Evolutionary conservation across 2,329 filamentous ascomycete species (phyloP).

Genomic region (Hymenotorrendiella dingleyae): DNA sequence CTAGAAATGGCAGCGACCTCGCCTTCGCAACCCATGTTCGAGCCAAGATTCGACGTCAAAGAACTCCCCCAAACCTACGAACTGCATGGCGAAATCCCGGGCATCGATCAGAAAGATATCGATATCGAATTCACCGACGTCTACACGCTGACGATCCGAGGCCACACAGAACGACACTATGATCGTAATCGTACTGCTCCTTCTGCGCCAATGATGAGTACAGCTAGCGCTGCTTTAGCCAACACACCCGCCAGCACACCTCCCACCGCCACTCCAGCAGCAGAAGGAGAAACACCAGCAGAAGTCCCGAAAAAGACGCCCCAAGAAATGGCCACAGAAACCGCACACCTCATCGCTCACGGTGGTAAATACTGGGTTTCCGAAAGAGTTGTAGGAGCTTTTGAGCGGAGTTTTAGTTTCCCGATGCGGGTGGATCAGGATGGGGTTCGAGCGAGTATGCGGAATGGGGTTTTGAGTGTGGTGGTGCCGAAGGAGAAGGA

Average conservation of each 20-base stretch:
- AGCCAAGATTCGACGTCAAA: slow-evolving; percentile 72
- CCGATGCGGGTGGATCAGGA: slow-evolving; percentile 57
- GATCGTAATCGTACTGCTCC: slow-evolving; percentile 28
- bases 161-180: slow-evolving; percentile 59
- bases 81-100: slow-evolving; percentile 77
- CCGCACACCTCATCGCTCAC: neutral
- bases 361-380: slow-evolving; percentile 61
- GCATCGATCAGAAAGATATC: slow-evolving; percentile 67
- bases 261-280: neutral
- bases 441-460: slow-evolving; percentile 53
- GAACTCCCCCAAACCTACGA: slow-evolving; percentile 65
- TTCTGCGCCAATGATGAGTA: neutral
- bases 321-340: neutral
- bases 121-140: slow-evolving; percentile 73
- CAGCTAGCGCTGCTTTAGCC: neutral
- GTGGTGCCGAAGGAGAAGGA: slow-evolving; percentile 62
- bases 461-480: slow-evolving; percentile 60
- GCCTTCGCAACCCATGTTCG: no score
- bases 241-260: neutral
- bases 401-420: slow-evolving; percentile 64
- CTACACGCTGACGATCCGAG: slow-evolving; percentile 66
- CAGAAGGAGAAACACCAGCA: neutral
- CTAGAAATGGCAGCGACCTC: no score
- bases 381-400: slow-evolving; percentile 61
- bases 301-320: neutral